These are phyloP conservation scores for Suhomyces bokatorum DNA, from an alignment of 1,139 yeast genomes.

Conservation along the genomic window DNA sequence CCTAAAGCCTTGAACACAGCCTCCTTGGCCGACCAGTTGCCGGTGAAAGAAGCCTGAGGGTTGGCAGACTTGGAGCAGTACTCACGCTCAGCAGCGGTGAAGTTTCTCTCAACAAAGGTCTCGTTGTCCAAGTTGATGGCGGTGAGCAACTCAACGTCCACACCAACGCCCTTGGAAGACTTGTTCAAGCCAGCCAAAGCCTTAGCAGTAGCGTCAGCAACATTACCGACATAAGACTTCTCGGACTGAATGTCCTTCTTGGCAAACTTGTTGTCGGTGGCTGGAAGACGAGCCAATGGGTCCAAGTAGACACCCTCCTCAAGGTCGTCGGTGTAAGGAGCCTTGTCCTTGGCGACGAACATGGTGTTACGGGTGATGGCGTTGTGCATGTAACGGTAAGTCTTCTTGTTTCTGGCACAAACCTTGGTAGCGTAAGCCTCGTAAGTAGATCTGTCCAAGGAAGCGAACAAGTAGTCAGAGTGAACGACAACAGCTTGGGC, in stretches of 20 bases:
- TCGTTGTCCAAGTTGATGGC: constrained; percentile 81
- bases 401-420: constrained; percentile 76
- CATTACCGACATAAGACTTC: constrained; percentile 35
- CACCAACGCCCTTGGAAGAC: constrained; percentile 80
- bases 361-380: constrained; percentile 89
- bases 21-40: constrained; percentile 99
- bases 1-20: constrained; percentile 97
- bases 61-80: constrained; percentile 75
- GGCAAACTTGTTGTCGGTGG: constrained; percentile 51
- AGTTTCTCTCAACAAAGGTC: constrained; percentile 89
- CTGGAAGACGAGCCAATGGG: constrained; percentile 84
- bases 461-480: constrained; percentile 90
- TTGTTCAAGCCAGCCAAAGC: constrained; percentile 50
- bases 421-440: constrained; percentile 71
- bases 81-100: constrained; percentile 73
- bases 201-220: constrained; percentile 47
- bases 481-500: constrained; percentile 91
- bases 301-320: constrained; percentile 91
- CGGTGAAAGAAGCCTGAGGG: constrained; percentile 91
- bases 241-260: constrained; percentile 40
- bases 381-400: constrained; percentile 95
- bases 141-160: constrained; percentile 88
- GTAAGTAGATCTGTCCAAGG: constrained; percentile 70
- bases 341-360: constrained; percentile 89
- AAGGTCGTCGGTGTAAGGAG: constrained; percentile 87